Evolutionary conservation across 129 eudicot species (phyloP).

Genomic region (Centrapalus pauciflorus): DNA sequence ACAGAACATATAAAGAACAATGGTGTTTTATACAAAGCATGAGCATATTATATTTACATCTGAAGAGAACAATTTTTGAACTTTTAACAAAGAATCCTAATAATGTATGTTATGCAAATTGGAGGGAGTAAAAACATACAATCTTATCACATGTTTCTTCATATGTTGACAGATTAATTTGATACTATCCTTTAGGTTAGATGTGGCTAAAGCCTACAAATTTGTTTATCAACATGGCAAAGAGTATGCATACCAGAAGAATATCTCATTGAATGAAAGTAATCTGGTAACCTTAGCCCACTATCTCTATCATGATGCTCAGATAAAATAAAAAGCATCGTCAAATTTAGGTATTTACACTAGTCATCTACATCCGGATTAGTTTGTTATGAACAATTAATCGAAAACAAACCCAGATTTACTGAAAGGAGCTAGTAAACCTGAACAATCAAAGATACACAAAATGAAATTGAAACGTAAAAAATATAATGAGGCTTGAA

Average conservation of each 20-base stretch:
- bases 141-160: not conserved
- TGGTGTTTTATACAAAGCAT: not conserved
- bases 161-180: not conserved
- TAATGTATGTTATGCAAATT: not conserved
- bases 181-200: not conserved
- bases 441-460: not conserved
- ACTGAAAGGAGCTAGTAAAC: not conserved
- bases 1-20: not conserved
- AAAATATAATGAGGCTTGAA: not conserved
- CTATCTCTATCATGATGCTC: not conserved
- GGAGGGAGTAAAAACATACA: not conserved
- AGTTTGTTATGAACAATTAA: not conserved
- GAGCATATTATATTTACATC: not conserved
- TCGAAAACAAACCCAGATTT: not conserved
- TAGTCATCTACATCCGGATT: not conserved
- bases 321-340: constrained; percentile 1
- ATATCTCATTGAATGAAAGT: not conserved
- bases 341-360: not conserved
- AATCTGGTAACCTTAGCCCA: not conserved
- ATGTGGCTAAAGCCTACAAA: not conserved
- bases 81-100: not conserved
- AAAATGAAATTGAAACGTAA: not conserved
- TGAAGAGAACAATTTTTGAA: not conserved
- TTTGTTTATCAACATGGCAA: not conserved
- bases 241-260: not conserved